Evolutionary conservation across 2,329 filamentous ascomycete species (phyloP), one percentile per base, ranked within the genome.

Genomic region (Grosmannia clavigera): DNA sequence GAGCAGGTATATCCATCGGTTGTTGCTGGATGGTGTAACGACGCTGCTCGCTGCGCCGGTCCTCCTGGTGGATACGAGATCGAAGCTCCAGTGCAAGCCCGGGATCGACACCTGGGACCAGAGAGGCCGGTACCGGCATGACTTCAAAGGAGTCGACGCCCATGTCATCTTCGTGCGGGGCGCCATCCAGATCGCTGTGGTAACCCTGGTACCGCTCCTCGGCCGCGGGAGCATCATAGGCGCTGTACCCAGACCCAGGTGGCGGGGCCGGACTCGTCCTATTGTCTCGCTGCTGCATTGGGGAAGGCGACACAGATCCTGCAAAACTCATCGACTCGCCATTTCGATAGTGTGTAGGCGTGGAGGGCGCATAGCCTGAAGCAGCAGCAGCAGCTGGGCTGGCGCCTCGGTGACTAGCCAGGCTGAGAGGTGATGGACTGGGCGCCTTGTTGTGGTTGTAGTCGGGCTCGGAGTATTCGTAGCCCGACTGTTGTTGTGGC

Each of bases 41-140:
- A 19, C 61, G 52, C 50, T 73, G 69, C 25, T 77, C 75, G 31
- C 22, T 43, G 29, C 74, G 72, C 9, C 75, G 76, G 58, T 78
- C 76, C 27, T 83, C 82, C 55, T 82, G 76, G 54, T 82, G 77
- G 56, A 81, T 77, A n/a, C 79, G 75, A 3, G 83, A 79, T 1
- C 79, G 73, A n/a, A 83, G 74, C 65, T 85, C 81, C 59, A 79
- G 76, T 1, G 81, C 76, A 43, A 84, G 71, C 22, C 68, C 69
- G 3, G 81, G 80, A 62, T 86, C 82, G 31, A 83, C 74, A 3
- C 82, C 83, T n/a, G 83, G 80, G 9, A 86, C 78, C 27, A 86
- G 72, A 3, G 82, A 81, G 1, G 81, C 69, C 5, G 83, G 83
- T 2, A 84, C 73, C 4, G 75, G 68, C 1, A 79, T 76, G 25